Evolutionary conservation across 2,329 filamentous ascomycete genomes (phyloP), one percentile per base, ranked within the genome.

Genomic region (Penicillium hordei): DNA sequence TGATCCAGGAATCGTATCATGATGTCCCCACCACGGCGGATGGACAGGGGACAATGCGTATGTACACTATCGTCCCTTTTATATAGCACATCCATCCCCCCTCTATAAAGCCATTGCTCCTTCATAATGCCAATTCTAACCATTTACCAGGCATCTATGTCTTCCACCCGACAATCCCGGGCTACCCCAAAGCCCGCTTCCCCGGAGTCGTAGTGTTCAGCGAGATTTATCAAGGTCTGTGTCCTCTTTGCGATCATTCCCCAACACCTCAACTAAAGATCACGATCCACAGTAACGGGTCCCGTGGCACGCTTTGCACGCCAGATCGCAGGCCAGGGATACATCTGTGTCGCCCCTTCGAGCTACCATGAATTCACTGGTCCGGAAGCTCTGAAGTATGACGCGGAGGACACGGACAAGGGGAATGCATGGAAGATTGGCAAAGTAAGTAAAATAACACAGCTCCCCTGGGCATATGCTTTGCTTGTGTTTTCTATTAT

Each of bases 301-400:
- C 93, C 93, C 1, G 93, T 97, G 27, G 84, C 89, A 59, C 87
- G 93, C 52, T 96, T 97, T 70, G 91, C 91, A 51, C 87, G 93
- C 59, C 92, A 96, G 74, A 96, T 97, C 68, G 90, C 91, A 39
- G 89, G 91, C 3, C 90, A 96, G 64, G 93, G 93, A 69, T 97
- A 95, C 79, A 95, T 97, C 65, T 92, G 93, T 64, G 93, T 90
- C 10, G 92, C 92, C 0, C 91, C 92, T 0, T 94, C 90, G 36
- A 93, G 88, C 33, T 97, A 96, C 76, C 93, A 97, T 73, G 93
- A 97, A 75, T 97, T 97, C 77, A 91, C 87, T 1, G 89, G 89
- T 5, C 90, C 92, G 0, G 90, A 93, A 68, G 81, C 93, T 12
- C 81, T 97, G 40, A 85, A 89, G 49, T 97, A 97, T 74, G 90